Base-by-base conservation (phyloP, 768 basidiomycete species). In the Amanita phalloides region DNA sequence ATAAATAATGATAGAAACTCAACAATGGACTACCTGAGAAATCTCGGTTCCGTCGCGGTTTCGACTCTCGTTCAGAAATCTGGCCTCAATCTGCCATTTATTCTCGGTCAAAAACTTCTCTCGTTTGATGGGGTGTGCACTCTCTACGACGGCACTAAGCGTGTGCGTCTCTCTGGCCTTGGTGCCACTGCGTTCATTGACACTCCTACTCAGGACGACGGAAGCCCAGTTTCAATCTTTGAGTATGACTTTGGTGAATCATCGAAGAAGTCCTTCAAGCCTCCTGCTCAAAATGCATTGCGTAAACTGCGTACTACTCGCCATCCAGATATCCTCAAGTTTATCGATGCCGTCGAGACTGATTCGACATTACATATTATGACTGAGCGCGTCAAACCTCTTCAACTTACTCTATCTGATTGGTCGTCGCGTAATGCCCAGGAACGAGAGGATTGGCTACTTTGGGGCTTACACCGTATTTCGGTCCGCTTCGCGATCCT, bases 281-380 rank as follows among this genome's bases (percentile, higher is more conserved):
- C 82, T 1, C 75, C 97, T 14, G 95, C 94, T 3, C 82, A 82
- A 62, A 99, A 98, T 66, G 81, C 92, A 1, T 70, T 97, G 44
- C 82, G 87, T 51, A 98, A 95, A 64, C 72, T 98, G 11, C 79
- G 94, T 39, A 86, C 89, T 3, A 89, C 85, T 7, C 81, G 96
- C 33, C 96, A 99, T 73, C 96, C 96, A 0, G 93, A 98, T 66
- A 81, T 98, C 1, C 79, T 99, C 58, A 94, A 89, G 63, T 97
- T 94, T 68, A 80, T 99, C 71, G 96, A 97, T 56, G 90, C 79
- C 1, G 81, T 90, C 14, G 94, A 97, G 64, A 86, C 91, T 1
- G 96, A 98, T 48, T 78, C 79, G 10, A 78, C 78, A 0, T 78
- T 98, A 39, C 86, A 90, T 64, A 88, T 99, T 60, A 88, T 97